Evolutionary conservation across 495 filamentous ascomycete genomes (phyloP).

Genomic region (Podospora tetraspora): DNA sequence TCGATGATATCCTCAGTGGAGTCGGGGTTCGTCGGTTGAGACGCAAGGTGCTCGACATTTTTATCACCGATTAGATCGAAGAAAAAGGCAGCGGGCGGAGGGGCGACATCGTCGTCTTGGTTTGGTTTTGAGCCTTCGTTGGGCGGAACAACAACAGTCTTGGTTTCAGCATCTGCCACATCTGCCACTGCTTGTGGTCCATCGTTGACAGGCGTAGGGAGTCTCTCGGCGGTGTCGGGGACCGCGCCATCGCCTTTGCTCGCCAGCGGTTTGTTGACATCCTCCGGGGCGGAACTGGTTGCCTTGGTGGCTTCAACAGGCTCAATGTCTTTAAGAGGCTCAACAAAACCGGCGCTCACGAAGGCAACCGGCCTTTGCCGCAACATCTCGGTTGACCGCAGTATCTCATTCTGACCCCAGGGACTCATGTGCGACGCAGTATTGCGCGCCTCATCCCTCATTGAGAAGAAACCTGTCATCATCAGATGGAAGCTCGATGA

Average conservation of each 20-base stretch:
- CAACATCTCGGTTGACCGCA: conserved; percentile 42
- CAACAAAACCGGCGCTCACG: conserved; percentile 62
- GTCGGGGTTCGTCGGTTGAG: conserved; percentile 10
- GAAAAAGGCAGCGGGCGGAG: conserved; percentile 19
- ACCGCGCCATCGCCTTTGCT: neutral
- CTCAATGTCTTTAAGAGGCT: conserved; percentile 39
- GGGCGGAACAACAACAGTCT: neutral
- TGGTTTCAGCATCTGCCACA: neutral
- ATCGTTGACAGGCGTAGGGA: neutral
- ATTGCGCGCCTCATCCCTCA: conserved; percentile 73
- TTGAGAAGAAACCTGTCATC: conserved; percentile 51
- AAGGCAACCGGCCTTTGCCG: conserved; percentile 60
- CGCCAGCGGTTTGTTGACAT: neutral
- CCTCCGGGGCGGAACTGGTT: neutral
- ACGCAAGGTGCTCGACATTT: neutral
- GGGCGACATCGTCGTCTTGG: neutral
- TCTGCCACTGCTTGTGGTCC: neutral
- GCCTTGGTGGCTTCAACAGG: neutral
- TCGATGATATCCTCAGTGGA: conserved; percentile 44
- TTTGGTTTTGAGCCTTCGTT: neutral
- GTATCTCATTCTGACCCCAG: conserved; percentile 35
- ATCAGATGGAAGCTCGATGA: conserved; percentile 10
- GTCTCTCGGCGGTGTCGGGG: neutral
- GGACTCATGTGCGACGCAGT: conserved; percentile 55
- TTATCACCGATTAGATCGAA: conserved; percentile 25